Evolutionary conservation across 1,284 basidiomycete genomes (phyloP).

Genomic region (Lentinus polychrous): DNA sequence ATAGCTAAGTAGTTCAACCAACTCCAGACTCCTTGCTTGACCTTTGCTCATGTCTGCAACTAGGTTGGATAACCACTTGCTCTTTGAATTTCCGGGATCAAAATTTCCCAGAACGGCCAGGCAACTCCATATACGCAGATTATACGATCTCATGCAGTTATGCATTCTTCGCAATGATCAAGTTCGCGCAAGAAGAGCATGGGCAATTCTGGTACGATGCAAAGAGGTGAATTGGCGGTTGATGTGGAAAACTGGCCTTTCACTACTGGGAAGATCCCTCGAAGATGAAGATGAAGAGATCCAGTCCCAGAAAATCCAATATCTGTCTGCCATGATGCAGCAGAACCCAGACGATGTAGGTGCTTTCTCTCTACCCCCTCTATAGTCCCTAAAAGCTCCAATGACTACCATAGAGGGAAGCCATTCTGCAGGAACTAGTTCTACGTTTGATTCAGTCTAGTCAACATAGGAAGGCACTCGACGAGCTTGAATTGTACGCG

Average conservation of each 20-base stretch:
- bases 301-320: slow-evolving; percentile 40
- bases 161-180: slow-evolving; percentile 67
- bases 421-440: slow-evolving; percentile 68
- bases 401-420: slow-evolving; percentile 49
- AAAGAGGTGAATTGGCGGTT: slow-evolving; percentile 75
- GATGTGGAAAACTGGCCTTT: slow-evolving; percentile 69
- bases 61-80: slow-evolving; percentile 31
- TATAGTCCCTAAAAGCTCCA: not conserved
- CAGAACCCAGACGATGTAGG: slow-evolving; percentile 59
- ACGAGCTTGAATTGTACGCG: slow-evolving; percentile 78
- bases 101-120: slow-evolving; percentile 44
- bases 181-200: slow-evolving; percentile 62
- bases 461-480: slow-evolving; percentile 63
- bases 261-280: slow-evolving; percentile 36
- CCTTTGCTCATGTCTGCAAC: too few species aligned
- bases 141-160: slow-evolving; percentile 70
- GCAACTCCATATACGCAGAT: slow-evolving; percentile 62
- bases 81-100: slow-evolving; percentile 48
- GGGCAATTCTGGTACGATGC: slow-evolving; percentile 78
- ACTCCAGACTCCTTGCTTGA: not conserved
- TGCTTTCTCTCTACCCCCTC: slow-evolving; percentile 6
- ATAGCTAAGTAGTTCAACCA: not conserved
- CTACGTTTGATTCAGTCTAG: slow-evolving; percentile 55
- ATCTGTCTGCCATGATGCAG: slow-evolving; percentile 62
- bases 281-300: slow-evolving; percentile 21